Percentiles rank a stretch among this genome's conserved stretches.
These are phyloP conservation scores for Mallotus repandus DNA, from an alignment of 441 rosid species.

Conservation along the genomic window DNA sequence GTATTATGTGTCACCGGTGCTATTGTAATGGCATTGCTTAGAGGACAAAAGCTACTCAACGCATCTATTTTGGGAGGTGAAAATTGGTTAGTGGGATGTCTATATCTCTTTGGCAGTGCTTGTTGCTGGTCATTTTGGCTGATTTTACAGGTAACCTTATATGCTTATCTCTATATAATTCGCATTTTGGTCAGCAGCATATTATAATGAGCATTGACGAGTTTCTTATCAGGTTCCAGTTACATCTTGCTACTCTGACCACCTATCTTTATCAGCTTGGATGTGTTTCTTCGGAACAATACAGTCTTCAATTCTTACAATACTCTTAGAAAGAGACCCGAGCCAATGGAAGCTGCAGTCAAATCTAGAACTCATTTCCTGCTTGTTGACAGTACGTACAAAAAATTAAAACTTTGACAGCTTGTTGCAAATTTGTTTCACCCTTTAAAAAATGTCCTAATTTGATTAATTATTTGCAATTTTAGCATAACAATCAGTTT, in stretches of 20 bases:
- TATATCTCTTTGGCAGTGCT: constrained; percentile 46
- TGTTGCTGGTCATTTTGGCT: constrained; percentile 74
- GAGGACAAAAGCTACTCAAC: constrained; percentile 64
- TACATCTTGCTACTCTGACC: constrained; percentile 45
- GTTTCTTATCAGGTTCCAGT: constrained; percentile 45
- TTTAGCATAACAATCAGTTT: too few species aligned
- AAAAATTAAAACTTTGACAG: too few species aligned
- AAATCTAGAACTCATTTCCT: constrained; percentile 34
- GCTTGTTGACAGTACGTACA: constrained; percentile 43
- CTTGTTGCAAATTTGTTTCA: too few species aligned
- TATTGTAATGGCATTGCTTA: constrained; percentile 62
- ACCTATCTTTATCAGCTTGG: constrained; percentile 58
- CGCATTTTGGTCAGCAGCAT: too few species aligned
- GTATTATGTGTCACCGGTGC: constrained; percentile 44
- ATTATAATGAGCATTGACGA: too few species aligned
- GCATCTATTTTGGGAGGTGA: constrained; percentile 27
- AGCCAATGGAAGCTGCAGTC: constrained; percentile 54
- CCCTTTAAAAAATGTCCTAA: too few species aligned
- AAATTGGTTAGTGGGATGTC: constrained; percentile 57
- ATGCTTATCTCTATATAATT: not conserved
- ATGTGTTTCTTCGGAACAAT: constrained; percentile 53
- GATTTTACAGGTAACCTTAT: constrained; percentile 22
- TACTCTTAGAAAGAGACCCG: constrained; percentile 36
- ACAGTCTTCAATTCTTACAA: constrained; percentile 42
- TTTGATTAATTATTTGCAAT: too few species aligned